Conservation (phyloP, 2,329 filamentous ascomycete species). For the Trichoderma aggressivum region DNA sequence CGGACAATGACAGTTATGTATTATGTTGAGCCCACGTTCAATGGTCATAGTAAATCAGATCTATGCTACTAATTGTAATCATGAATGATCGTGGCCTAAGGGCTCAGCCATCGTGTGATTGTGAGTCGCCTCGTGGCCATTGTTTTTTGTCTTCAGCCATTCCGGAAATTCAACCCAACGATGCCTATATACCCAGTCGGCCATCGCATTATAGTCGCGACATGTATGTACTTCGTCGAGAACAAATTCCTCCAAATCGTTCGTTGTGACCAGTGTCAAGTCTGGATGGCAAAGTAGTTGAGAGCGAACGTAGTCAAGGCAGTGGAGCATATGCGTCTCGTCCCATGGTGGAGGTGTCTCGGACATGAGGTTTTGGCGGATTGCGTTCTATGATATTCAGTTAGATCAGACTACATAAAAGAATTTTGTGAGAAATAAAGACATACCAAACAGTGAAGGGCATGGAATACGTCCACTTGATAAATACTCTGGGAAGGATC, state of each 20-base stretch:
- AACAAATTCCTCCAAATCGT: slow-evolving; percentile 20
- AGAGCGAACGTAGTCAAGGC: slow-evolving; percentile 21
- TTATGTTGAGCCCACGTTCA: neutral
- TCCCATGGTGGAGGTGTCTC: slow-evolving; percentile 12
- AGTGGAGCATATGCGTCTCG: slow-evolving; percentile 22
- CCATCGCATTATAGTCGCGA: slow-evolving; percentile 18
- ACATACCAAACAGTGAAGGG: slow-evolving; percentile 20
- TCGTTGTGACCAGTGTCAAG: slow-evolving; percentile 17
- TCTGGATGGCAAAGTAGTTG: slow-evolving; percentile 21
- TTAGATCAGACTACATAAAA: neutral
- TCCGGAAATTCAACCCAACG: slow-evolving; percentile 19
- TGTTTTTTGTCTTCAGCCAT: neutral
- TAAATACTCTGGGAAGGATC: slow-evolving; percentile 20
- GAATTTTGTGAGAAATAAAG: neutral
- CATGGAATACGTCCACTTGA: slow-evolving; percentile 21
- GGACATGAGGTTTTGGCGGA: slow-evolving; percentile 20
- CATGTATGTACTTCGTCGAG: slow-evolving; percentile 19
- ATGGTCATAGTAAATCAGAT: neutral
- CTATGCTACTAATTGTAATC: neutral
- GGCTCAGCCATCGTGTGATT: neutral
- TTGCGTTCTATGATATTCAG: slow-evolving; percentile 3
- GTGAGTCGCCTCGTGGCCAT: neutral
- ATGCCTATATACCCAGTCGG: slow-evolving; percentile 22
- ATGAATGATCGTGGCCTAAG: neutral
- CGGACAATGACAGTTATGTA: neutral